Base-by-base conservation (phyloP, 345 rosid species). In the Hirschfeldia incana region DNA sequence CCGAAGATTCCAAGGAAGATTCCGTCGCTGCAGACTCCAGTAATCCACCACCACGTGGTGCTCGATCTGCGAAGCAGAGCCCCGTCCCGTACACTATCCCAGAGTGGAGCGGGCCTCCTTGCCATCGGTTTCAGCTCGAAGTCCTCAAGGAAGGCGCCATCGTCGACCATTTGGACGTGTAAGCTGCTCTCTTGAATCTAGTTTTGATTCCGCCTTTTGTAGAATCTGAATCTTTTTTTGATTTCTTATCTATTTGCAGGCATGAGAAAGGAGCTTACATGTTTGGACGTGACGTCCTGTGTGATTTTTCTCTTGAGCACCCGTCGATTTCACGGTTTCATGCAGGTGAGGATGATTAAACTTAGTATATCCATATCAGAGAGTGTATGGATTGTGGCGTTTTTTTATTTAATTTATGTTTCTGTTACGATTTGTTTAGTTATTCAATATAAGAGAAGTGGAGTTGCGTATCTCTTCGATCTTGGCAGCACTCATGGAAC, bases 271-370 rank as follows among this genome's bases (percentile, higher is more conserved):
- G 98, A 65, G 99, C 98, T 51, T 95, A 90, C 83, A 80, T 95
- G 98, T 93, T 93, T 87, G 99, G 98, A 39, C 96, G 98, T 12
- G 90, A 87, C 8, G 89, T 86, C 78, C 85, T 91, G 57, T 95
- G 98, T 65, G 97, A 95, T 81, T 95, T 95, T 75, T 75, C 89
- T 59, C 94, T 95, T 4, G 94, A 91, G 83, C 99, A 95, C 79
- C 92, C 97, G 0, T 91, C 97, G 5, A 85, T 95, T 63, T 95
- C 99, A 34, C 90, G 98, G 59, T 95, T 93, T 79, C 98, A 95
- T 81, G 96, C 99, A 17, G 98, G 99, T 95, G 83, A 36, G 26
- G 26, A 34, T 21, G 0, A 1, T 34, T 34, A 34, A 17, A 17
- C 7, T 69, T 39, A 55, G 10, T 21, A 21, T 15, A 4, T 1